Conservation (phyloP, 345 rosid genomes). For the Acer negundo region DNA sequence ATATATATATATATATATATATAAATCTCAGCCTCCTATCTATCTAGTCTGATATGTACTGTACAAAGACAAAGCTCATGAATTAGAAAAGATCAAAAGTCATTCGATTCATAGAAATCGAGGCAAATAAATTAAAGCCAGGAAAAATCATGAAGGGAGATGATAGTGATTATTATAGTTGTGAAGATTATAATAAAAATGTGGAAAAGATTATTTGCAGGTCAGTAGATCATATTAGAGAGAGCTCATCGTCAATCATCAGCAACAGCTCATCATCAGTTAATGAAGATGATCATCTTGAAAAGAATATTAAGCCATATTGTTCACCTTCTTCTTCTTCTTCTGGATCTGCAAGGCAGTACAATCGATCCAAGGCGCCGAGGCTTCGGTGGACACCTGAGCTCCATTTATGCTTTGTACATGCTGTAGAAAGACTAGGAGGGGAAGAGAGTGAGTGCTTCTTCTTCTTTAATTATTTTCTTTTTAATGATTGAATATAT, state of each 20-base stretch:
- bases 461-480: neutral
- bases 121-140: no score
- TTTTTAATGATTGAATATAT: neutral
- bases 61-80: neutral
- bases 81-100: neutral
- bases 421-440: constrained; percentile 75
- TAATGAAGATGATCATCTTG: constrained; percentile 37
- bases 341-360: constrained; percentile 65
- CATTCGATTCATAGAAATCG: neutral
- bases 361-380: constrained; percentile 68
- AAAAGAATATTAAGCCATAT: constrained; percentile 25
- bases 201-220: constrained; percentile 28
- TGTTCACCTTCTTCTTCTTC: constrained; percentile 1
- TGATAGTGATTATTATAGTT: neutral
- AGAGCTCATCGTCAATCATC: constrained; percentile 29
- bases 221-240: constrained; percentile 12
- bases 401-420: constrained; percentile 80
- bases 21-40: constrained; percentile 1
- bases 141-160: no score
- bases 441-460: constrained; percentile 73
- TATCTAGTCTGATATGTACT: neutral
- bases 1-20: neutral
- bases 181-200: constrained; percentile 33
- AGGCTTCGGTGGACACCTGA: constrained; percentile 85
- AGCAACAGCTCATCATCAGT: constrained; percentile 50